Conservation (phyloP, 176 grass and related monocot genomes). For the Sorghum bicolor region DNA sequence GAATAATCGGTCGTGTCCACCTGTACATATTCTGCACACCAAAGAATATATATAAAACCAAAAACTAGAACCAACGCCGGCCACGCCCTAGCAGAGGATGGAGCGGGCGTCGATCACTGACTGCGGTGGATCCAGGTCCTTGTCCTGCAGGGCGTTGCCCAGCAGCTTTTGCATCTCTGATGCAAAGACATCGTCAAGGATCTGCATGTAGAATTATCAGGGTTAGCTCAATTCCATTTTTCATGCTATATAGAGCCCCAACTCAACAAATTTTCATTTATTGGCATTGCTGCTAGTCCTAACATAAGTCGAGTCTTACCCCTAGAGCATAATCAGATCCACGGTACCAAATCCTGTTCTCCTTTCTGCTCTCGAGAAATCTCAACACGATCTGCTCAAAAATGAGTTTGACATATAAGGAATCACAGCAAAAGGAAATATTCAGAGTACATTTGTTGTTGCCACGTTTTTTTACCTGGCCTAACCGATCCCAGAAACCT, state of each 20-base stretch:
- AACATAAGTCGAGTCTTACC: slow-evolving; percentile 44
- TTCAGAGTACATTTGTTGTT: not conserved
- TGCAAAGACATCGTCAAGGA: slow-evolving; percentile 79
- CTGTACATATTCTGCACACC: slow-evolving; percentile 38
- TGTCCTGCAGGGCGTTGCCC: slow-evolving; percentile 89
- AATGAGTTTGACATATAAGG: slow-evolving; percentile 2
- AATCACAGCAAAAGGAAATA: not conserved
- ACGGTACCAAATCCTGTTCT: slow-evolving; percentile 86
- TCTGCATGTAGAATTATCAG: slow-evolving; percentile 45
- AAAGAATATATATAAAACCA: slow-evolving; percentile 1
- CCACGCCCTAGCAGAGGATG: slow-evolving; percentile 53
- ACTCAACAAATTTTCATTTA: not conserved
- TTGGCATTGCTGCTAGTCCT: not conserved
- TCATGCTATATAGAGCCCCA: not conserved
- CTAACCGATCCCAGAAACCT: slow-evolving; percentile 86
- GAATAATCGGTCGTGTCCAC: slow-evolving; percentile 26
- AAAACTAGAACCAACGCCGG: not conserved
- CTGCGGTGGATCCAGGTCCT: slow-evolving; percentile 77
- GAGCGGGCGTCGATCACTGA: slow-evolving; percentile 81
- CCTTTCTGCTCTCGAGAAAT: slow-evolving; percentile 94
- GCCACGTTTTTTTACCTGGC: slow-evolving; percentile 61
- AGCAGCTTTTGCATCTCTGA: slow-evolving; percentile 93
- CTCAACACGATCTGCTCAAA: slow-evolving; percentile 72
- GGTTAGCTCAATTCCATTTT: slow-evolving; percentile 14
- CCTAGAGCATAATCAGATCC: slow-evolving; percentile 79